Base-by-base conservation (phyloP, 1,139 yeast genomes). In the Hansenula lynferdii region DNA sequence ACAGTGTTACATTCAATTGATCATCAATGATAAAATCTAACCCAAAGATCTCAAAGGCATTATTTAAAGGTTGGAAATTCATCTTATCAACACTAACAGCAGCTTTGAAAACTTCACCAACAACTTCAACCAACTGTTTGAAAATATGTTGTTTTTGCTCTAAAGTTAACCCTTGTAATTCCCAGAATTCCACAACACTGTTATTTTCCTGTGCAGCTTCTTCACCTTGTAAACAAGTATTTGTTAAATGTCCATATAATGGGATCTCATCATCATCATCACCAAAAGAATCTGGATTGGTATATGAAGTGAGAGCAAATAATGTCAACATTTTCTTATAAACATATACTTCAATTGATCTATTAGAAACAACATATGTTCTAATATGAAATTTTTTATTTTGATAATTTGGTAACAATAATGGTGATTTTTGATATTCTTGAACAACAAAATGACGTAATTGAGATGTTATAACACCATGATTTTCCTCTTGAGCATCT, bases 391-490 rank as follows among this genome's bases (percentile, higher is more conserved):
- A 92, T 59, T 92, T 92, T 52, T 82, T 76, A 47, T 72, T 67
- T n/a, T 69, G 71, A 58, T 85, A 83, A 2, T 64, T 64, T 1
- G 70, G 57, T 28, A 92, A 60, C 15, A 92, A 62, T 38, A 92
- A 61, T 6, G 97, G 97, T 26, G 69, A 64, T 3, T 62, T 56
- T 43, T 83, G 62, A 57, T 92, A 92, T 55, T 81, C 82, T 59
- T 92, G 98, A 2, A 90, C 86, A 26, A 92, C 75, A 51, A 90
- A 92, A 60, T 90, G 95, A 45, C 98, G 79, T 44, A 90, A 68
- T 58, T 89, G 96, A 1, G 96, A 85, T 0, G 87, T 80, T 11
- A 86, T 80, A 21, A 89, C 75, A 2, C 86, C 86, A 46, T 75
- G 78, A 35, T 60, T 67, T 19, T 57, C 64, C 8, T 58, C 66